Evolutionary conservation across 2,329 filamentous ascomycete species (phyloP).

Genomic region (Pyricularia grisea): DNA sequence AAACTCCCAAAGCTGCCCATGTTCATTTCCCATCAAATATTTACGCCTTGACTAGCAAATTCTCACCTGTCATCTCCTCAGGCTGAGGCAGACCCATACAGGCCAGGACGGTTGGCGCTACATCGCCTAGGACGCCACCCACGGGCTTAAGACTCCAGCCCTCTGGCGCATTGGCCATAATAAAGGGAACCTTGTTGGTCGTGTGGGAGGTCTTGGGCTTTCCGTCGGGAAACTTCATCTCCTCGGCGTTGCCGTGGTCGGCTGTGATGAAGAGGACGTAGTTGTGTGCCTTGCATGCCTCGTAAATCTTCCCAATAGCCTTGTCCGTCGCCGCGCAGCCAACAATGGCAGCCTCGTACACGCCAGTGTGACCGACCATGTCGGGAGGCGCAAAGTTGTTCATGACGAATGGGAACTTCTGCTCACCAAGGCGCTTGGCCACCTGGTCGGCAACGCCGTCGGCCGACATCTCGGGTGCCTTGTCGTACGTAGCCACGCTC

Average conservation of each 20-base stretch:
- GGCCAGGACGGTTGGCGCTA: conserved; percentile 86
- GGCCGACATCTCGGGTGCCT: conserved; percentile 92
- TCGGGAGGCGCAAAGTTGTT: conserved; percentile 99
- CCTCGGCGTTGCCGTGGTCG: conserved; percentile 96
- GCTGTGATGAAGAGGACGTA: conserved; percentile 94
- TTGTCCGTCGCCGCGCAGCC: conserved; percentile 82
- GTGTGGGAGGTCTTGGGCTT: conserved; percentile 98
- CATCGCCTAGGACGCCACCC: conserved; percentile 88
- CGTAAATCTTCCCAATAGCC: conserved; percentile 86
- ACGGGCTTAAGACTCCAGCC: conserved; percentile 79
- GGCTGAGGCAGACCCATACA: conserved; percentile 88
- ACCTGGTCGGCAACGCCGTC: conserved; percentile 84
- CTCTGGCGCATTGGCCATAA: conserved; percentile 94
- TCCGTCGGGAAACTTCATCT: conserved; percentile 95
- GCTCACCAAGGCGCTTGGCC: conserved; percentile 73
- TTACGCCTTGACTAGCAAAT: conserved; percentile 67
- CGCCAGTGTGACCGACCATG: conserved; percentile 98
- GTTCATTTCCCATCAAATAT: background rate
- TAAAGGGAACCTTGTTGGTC: conserved; percentile 92
- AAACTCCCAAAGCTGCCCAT: background rate
- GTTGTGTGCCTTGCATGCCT: conserved; percentile 85
- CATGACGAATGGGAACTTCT: conserved; percentile 94
- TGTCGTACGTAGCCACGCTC: conserved; percentile 85
- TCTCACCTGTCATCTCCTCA: conserved; percentile 83
- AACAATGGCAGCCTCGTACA: conserved; percentile 87